phyloP scores from a whole-genome alignment of 495 filamentous ascomycete species.

The Hypoxylon crocopeplum region DNA sequence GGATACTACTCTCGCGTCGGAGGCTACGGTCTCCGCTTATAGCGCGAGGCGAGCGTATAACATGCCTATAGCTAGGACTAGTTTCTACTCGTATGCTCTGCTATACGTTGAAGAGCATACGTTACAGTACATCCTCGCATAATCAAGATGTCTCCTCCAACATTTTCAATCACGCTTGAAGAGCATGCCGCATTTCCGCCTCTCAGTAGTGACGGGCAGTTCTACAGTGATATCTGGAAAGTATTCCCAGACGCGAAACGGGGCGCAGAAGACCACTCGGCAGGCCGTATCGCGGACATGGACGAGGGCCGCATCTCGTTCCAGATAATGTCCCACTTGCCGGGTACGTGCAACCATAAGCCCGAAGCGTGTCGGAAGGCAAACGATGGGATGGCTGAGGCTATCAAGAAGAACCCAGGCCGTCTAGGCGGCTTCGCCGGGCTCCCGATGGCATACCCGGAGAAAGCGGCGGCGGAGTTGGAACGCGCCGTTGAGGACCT shows the following conservation, averaged over 20 bases:
- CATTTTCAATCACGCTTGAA: conserved; percentile 60
- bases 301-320: conserved; percentile 55
- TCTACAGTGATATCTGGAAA: conserved; percentile 31
- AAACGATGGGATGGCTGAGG: conserved; percentile 61
- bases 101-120: too few species aligned
- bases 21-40: too few species aligned
- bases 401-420: conserved; percentile 50
- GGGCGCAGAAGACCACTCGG: conserved; percentile 49
- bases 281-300: conserved; percentile 59
- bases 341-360: conserved; percentile 41
- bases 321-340: conserved; percentile 64
- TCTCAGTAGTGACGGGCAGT: conserved; percentile 33
- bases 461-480: conserved; percentile 56
- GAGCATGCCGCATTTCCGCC: conserved; percentile 61
- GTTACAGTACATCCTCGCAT: too few species aligned
- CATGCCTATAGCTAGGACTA: too few species aligned
- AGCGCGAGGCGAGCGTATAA: too few species aligned
- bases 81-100: too few species aligned
- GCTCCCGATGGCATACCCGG: conserved; percentile 56
- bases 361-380: conserved; percentile 47
- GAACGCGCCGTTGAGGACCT: conserved; percentile 50
- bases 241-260: conserved; percentile 28
- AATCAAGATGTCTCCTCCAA: conserved; percentile 10
- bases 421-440: conserved; percentile 64
- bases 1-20: too few species aligned